Evolutionary conservation across 2,329 filamentous ascomycete species (phyloP).

Genomic region (Aspergillus pseudonomiae): DNA sequence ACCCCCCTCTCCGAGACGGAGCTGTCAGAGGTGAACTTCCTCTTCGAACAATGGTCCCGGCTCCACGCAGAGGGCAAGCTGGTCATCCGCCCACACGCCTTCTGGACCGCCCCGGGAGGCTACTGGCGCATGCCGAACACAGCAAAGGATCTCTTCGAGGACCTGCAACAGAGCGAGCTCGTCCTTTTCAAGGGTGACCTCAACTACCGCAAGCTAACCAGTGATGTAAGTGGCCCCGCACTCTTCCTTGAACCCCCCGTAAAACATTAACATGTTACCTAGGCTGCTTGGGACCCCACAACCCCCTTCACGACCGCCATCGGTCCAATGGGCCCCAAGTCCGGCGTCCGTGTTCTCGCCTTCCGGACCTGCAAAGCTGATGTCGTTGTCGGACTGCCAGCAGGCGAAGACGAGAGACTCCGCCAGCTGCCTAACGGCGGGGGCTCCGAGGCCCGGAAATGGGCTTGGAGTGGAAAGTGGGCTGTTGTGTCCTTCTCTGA

Average conservation of each 20-base stretch:
- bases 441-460: constrained; percentile 71
- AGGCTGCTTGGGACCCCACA: constrained; percentile 81
- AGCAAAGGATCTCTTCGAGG: constrained; percentile 69
- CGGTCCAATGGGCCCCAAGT: constrained; percentile 79
- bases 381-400: constrained; percentile 83
- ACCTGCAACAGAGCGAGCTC: constrained; percentile 80
- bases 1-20: constrained; percentile 69
- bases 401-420: constrained; percentile 81
- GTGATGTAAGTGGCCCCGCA: constrained; percentile 67
- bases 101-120: constrained; percentile 87
- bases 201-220: constrained; percentile 92
- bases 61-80: constrained; percentile 84
- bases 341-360: constrained; percentile 81
- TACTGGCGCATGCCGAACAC: constrained; percentile 82
- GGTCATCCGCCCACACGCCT: constrained; percentile 78
- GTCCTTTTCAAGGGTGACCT: constrained; percentile 97
- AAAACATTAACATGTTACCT: neutral
- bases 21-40: constrained; percentile 66
- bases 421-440: constrained; percentile 69
- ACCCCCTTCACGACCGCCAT: constrained; percentile 85
- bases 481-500: constrained; percentile 86
- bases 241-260: neutral
- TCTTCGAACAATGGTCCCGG: constrained; percentile 79
- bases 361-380: constrained; percentile 96
- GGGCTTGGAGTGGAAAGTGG: constrained; percentile 97